Evolutionary conservation across 768 basidiomycete genomes (phyloP), one percentile per base, ranked within the genome.

Genomic region (Pleurotus tuber-regium): DNA sequence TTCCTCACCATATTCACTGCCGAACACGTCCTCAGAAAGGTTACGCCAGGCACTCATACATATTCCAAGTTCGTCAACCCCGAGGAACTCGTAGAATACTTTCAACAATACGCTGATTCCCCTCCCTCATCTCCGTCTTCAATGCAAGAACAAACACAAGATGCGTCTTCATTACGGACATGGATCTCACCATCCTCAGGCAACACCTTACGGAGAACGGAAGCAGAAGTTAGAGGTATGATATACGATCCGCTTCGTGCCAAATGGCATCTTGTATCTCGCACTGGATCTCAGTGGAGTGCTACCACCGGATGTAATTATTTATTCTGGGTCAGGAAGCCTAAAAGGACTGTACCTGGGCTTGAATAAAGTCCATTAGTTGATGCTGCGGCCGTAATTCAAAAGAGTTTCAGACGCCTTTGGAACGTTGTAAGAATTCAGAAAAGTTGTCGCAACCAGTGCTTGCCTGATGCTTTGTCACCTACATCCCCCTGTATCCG

Each of bases 11-110:
- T 79, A 51, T 60, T 79, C 58, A 57, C 92, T 28, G 96, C 95
- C 1, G 96, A 99, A 67, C 71, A 90, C 39, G 64, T 93, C 53
- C 73, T 95, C 12, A 75, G 86, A 2, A 78, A 89, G 61, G 97
- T 98, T 47, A 72, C 87, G 0, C 78, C 76, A 2, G 93, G 95
- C 7, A 98, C 97, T 8, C 97, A 99, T 68, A 92, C 92, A 0
- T 87, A 90, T 64, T 77, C 83, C 36, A 98, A 99, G 67, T 99
- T 79, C 66, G 71, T 99, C 63, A 89, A 89, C 55, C 91, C 96
- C 3, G 74, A 76, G 1, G 97, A 99, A 63, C 80, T 99, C 9
- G 71, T 88, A 31, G 76, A 76, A 10, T 98, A 92, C 73, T 96
- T 99, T 70, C 76, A 80, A 43, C 69, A 73, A 19, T 83, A 87